Percentiles rank a stretch among this genome's conserved stretches.
Evolutionary conservation across 257 asterid genomes (phyloP).

Genomic region (Nicotiana otophora): DNA sequence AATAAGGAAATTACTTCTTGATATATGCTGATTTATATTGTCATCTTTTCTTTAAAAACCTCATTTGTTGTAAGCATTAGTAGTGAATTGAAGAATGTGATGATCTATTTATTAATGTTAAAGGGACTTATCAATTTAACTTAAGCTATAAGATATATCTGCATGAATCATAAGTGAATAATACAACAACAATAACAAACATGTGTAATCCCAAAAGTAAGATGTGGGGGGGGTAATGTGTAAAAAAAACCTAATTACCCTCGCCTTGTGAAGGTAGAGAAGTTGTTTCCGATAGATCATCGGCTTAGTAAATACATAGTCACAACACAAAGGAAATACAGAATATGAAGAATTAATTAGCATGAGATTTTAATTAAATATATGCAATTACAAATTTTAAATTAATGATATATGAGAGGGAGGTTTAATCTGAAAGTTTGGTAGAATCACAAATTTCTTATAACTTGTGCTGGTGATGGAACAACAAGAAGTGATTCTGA

Average conservation of each 20-base stretch:
- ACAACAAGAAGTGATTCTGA: slow-evolving; percentile 41
- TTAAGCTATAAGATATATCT: slow-evolving; percentile 13
- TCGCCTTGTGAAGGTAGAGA: too few species aligned
- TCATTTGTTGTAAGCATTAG: neutral
- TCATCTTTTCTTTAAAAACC: neutral
- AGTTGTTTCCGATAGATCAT: too few species aligned
- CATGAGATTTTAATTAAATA: neutral
- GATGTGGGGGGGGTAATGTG: too few species aligned
- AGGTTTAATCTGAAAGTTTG: slow-evolving; percentile 51
- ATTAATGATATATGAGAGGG: slow-evolving; percentile 31
- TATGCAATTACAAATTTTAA: neutral
- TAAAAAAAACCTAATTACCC: too few species aligned
- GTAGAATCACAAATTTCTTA: slow-evolving; percentile 21
- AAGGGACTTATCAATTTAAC: neutral
- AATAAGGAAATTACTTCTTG: too few species aligned
- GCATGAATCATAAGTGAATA: slow-evolving; percentile 13
- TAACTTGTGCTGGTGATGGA: slow-evolving; percentile 31
- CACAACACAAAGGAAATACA: too few species aligned
- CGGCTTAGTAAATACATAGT: too few species aligned
- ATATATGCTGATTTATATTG: neutral
- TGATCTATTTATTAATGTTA: neutral
- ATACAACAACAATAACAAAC: too few species aligned
- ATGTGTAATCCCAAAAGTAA: too few species aligned
- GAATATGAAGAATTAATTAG: neutral
- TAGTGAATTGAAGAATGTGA: neutral